phyloP scores from a whole-genome alignment of 106 monocot species.

The Dendrobium catenatum region DNA sequence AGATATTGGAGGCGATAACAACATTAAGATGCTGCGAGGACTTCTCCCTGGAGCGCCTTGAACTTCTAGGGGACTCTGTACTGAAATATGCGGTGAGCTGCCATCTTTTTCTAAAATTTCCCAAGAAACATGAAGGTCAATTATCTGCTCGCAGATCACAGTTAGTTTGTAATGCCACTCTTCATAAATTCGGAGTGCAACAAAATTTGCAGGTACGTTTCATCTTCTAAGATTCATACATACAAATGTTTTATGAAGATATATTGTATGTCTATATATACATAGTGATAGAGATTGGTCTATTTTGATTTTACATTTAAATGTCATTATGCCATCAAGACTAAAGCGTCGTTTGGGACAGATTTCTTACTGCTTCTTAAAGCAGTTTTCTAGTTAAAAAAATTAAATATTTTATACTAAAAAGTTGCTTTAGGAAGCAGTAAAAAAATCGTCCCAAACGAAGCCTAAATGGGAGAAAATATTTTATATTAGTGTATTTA shows the following conservation, averaged over 20 bases:
- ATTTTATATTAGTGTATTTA: not conserved
- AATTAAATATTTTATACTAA: no score
- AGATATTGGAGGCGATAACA: slow-evolving; percentile 94
- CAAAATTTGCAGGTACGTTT: slow-evolving; percentile 62
- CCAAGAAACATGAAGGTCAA: slow-evolving; percentile 72
- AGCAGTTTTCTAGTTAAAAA: no score
- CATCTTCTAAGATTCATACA: not conserved
- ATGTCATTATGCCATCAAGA: not conserved
- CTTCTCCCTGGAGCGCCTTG: slow-evolving; percentile 87
- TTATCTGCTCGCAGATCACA: slow-evolving; percentile 47
- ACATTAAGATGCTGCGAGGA: slow-evolving; percentile 73
- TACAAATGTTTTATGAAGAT: not conserved
- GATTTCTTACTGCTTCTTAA: no score
- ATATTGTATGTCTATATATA: not conserved
- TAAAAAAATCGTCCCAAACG: no score
- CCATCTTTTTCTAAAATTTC: slow-evolving; percentile 62
- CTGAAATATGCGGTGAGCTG: slow-evolving; percentile 85
- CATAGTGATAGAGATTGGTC: not conserved
- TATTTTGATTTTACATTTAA: not conserved
- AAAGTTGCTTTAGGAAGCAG: no score
- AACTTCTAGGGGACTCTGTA: slow-evolving; percentile 90
- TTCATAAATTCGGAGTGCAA: slow-evolving; percentile 60
- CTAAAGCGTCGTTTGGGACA: not conserved
- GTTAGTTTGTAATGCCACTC: slow-evolving; percentile 68
- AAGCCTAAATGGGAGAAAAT: not conserved